A percentile compares a stretch with the other conserved stretches of the same genome.
These are phyloP conservation scores for Pholiota molesta DNA, from an alignment of 768 basidiomycete genomes.

Conservation along the genomic window DNA sequence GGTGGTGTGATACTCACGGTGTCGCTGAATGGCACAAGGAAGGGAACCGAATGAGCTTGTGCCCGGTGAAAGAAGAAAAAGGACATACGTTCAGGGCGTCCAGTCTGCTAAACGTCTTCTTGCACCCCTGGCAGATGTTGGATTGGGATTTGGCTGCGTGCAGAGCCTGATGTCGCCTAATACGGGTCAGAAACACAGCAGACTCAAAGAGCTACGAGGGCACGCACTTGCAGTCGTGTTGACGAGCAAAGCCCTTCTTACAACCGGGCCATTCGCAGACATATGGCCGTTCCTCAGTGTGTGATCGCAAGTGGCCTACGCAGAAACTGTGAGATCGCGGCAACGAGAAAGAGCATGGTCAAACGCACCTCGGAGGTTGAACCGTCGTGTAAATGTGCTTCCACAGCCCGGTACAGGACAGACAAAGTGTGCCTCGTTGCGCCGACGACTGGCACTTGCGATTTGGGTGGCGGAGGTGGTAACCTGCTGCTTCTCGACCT, in stretches of 20 bases:
- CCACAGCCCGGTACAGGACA: constrained; percentile 96
- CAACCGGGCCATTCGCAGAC: constrained; percentile 94
- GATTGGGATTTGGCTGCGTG: constrained; percentile 83
- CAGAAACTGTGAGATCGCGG: constrained; percentile 13
- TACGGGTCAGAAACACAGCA: constrained; percentile 7
- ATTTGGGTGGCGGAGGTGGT: constrained; percentile 93
- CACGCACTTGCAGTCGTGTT: constrained; percentile 95
- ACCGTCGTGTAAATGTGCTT: constrained; percentile 94
- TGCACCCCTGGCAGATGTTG: constrained; percentile 89
- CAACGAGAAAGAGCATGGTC: constrained; percentile 9
- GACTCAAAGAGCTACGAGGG: constrained; percentile 10
- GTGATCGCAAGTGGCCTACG: constrained; percentile 88
- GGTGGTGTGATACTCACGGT: constrained; percentile 56
- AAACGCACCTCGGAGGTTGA: constrained; percentile 76
- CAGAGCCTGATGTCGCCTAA: constrained; percentile 86
- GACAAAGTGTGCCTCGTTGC: constrained; percentile 90
- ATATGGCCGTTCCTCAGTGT: constrained; percentile 94
- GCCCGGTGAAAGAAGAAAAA: constrained; percentile 11
- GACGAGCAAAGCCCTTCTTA: constrained; percentile 92
- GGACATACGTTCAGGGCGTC: constrained; percentile 91
- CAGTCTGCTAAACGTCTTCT: constrained; percentile 91
- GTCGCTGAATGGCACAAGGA: constrained; percentile 54
- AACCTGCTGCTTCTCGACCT: constrained; percentile 93
- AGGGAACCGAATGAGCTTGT: constrained; percentile 10
- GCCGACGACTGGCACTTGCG: constrained; percentile 84